Conservation (phyloP, 257 asterid species). For the Gynochthodes officinalis region DNA sequence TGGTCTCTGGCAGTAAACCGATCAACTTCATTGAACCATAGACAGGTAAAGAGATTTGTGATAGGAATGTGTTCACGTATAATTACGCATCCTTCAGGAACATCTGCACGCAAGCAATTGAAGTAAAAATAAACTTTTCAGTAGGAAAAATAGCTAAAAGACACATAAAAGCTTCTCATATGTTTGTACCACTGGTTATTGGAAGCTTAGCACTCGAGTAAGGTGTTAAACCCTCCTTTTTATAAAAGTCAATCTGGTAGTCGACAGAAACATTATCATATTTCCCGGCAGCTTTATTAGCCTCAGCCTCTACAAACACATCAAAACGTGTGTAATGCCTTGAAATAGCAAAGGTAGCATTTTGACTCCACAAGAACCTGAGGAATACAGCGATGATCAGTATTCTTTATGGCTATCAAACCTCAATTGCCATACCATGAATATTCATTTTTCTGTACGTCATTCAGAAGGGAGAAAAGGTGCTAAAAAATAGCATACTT, state of each 20-base stretch:
- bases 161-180: constrained; percentile 14
- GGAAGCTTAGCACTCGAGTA: constrained; percentile 86
- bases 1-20: constrained; percentile 95
- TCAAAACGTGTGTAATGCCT: constrained; percentile 86
- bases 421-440: background rate
- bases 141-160: constrained; percentile 12
- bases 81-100: constrained; percentile 95
- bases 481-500: background rate
- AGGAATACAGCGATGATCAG: constrained; percentile 6
- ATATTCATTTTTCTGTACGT: background rate
- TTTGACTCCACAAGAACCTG: constrained; percentile 95
- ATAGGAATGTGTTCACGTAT: constrained; percentile 85
- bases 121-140: constrained; percentile 11
- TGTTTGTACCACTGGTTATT: constrained; percentile 75
- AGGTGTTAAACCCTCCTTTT: constrained; percentile 80
- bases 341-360: constrained; percentile 89
- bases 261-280: constrained; percentile 76
- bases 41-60: constrained; percentile 87
- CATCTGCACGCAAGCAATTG: constrained; percentile 63
- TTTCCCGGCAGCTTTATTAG: constrained; percentile 88
- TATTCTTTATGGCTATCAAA: background rate
- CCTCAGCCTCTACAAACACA: constrained; percentile 94
- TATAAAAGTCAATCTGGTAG: constrained; percentile 73
- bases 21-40: constrained; percentile 98
- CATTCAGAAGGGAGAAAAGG: background rate